Base-by-base conservation (phyloP, 345 rosid species). In the Diplotaxis tenuifolia region DNA sequence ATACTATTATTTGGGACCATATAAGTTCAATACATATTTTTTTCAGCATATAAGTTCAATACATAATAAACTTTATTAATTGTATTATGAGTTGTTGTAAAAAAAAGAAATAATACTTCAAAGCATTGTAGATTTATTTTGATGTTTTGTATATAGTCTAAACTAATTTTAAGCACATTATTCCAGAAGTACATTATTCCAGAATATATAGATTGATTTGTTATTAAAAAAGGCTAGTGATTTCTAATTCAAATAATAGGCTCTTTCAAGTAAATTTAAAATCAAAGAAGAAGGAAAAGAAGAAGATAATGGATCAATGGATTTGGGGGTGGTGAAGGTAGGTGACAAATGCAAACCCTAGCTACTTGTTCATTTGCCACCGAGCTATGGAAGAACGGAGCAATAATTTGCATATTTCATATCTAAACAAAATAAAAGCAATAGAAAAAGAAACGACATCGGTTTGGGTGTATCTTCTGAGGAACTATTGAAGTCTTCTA, bases 291-390 rank as follows among this genome's bases (percentile, higher is more conserved):
- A 3, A 36, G 3, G n/a, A 7, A 29, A 50, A 19, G 55, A 53
- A 53, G 28, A 53, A 21, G 58, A 53, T 69, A 75, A 75, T 38
- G 52, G 6, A 64, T 69, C 79, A 62, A 69, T 75, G 45, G 31
- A 75, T 69, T 68, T 76, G 79, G 60, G 66, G 66, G 79, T 76
- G 70, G 12, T 55, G 66, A 62, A 62, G 63, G 62, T 77, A 58
- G 72, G 63, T 65, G 76, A 71, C 21, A 77, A 77, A 65, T 71
- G 56, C 71, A 71, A 77, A 59, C 68, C 80, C 76, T 71, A 77
- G 67, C 64, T 65, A 65, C 63, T 65, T 76, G 67, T 71, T 45
- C 38, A 27, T 75, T 63, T 70, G 36, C 20, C 53, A 70, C 25
- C 75, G 25, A 65, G 71, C 65, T 62, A 71, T 71, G 49, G 74